A percentile compares a stretch with the other conserved stretches of the same genome.
phyloP scores from a whole-genome alignment of 371 early-diverging fungal species.

The Capillidium heterosporum region DNA sequence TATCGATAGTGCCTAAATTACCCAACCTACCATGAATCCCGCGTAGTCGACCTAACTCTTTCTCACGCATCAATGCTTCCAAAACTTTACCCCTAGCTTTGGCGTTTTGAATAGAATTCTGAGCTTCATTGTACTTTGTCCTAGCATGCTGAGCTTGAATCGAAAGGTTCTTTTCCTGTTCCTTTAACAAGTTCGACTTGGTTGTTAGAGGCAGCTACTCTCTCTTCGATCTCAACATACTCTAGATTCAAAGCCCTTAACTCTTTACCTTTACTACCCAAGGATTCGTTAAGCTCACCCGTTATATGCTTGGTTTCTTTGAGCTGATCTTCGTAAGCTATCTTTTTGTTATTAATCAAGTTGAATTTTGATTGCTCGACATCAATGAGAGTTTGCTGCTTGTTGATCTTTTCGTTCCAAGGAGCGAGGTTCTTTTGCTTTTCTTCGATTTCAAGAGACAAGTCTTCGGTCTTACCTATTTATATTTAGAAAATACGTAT shows the following conservation, averaged over 20 bases:
- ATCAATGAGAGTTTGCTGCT: conserved; percentile 47
- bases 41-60: conserved; percentile 54
- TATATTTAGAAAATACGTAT: not conserved
- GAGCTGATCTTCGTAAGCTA: not conserved
- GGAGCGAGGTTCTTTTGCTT: conserved; percentile 67
- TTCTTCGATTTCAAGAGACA: conserved; percentile 45
- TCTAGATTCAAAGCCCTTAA: conserved; percentile 14
- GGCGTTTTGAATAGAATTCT: conserved; percentile 32
- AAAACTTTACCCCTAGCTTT: conserved; percentile 61
- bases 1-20: conserved; percentile 84
- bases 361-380: conserved; percentile 59
- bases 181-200: conserved; percentile 7
- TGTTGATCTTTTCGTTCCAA: conserved; percentile 59
- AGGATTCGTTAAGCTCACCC: not conserved
- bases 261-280: conserved; percentile 14
- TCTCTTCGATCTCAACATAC: conserved; percentile 6
- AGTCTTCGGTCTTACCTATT: conserved; percentile 51
- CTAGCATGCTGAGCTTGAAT: conserved; percentile 19
- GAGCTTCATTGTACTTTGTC: conserved; percentile 47
- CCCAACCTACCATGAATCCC: conserved; percentile 92
- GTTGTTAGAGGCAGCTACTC: not conserved
- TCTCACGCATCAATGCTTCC: conserved; percentile 50
- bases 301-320: conserved; percentile 7
- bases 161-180: conserved; percentile 8
- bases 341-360: conserved; percentile 35